phyloP scores from a whole-genome alignment of 306 rosid species.

The Quillaja saponaria region DNA sequence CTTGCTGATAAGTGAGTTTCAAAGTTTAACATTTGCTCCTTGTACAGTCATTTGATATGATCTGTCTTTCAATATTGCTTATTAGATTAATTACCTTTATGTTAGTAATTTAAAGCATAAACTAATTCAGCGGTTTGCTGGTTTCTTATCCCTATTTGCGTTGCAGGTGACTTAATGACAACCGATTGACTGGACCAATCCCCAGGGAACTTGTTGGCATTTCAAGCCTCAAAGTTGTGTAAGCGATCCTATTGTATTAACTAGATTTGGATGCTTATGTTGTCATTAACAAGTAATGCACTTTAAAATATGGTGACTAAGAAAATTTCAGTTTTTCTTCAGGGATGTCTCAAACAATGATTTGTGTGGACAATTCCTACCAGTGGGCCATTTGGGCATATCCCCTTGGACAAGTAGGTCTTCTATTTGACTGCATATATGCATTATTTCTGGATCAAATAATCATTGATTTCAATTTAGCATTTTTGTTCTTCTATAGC shows the following conservation, averaged over 20 bases:
- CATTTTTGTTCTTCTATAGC: neutral
- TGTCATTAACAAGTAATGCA: neutral
- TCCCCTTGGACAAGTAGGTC: conserved; percentile 78
- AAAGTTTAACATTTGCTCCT: neutral
- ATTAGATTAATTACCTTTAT: no score
- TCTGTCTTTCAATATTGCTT: no score
- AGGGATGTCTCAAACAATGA: conserved; percentile 92
- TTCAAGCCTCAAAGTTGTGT: conserved; percentile 95
- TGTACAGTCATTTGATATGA: no score
- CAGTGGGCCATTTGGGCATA: conserved; percentile 87
- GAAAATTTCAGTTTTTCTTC: conserved; percentile 31
- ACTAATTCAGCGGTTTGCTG: conserved; percentile 20
- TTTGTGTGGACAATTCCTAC: conserved; percentile 92
- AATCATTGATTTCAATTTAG: neutral
- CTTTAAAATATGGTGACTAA: conserved; percentile 9
- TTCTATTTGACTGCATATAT: neutral
- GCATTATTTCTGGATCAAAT: neutral
- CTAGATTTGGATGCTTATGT: neutral
- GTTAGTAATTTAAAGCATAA: neutral
- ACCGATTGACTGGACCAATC: conserved; percentile 71
- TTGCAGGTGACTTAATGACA: conserved; percentile 86
- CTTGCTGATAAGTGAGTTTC: neutral
- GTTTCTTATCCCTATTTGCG: conserved; percentile 26
- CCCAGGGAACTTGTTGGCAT: conserved; percentile 69
- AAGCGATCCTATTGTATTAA: conserved; percentile 37